Conservation (phyloP, 2,329 filamentous ascomycete genomes). For the Aspergillus tamarii region DNA sequence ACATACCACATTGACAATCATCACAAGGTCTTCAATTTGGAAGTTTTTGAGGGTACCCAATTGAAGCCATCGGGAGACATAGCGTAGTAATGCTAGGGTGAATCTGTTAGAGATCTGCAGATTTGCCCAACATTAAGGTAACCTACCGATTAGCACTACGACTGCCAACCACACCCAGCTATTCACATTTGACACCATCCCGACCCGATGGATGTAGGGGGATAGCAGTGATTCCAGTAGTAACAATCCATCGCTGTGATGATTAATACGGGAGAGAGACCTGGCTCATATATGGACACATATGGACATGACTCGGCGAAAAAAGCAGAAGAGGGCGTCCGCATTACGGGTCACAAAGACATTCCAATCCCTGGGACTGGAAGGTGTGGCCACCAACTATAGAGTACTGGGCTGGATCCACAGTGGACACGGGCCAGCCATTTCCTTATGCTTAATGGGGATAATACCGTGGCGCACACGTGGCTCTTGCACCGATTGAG, state of each 20-base stretch:
- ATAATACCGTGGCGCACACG: slow-evolving; percentile 1
- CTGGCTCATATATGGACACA: background rate
- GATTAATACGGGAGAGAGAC: background rate
- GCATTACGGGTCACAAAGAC: background rate
- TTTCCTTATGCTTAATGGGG: background rate
- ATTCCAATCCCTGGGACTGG: background rate
- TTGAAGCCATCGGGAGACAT: slow-evolving; percentile 16
- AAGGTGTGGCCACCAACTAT: background rate
- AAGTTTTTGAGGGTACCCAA: slow-evolving; percentile 10
- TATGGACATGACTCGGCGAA: background rate
- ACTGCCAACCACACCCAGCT: slow-evolving; percentile 21
- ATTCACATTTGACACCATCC: slow-evolving; percentile 11
- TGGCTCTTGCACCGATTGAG: slow-evolving; percentile 7
- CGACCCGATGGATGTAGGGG: background rate
- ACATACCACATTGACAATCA: slow-evolving; percentile 15
- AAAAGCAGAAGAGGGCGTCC: background rate
- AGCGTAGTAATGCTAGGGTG: slow-evolving; percentile 14
- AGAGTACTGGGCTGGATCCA: background rate
- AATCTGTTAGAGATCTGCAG: background rate
- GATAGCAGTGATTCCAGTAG: background rate
- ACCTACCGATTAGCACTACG: slow-evolving; percentile 18
- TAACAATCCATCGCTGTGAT: background rate
- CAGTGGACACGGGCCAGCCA: background rate
- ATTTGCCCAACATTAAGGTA: background rate
- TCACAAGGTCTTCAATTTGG: slow-evolving; percentile 16